Percentiles rank a stretch among this genome's conserved stretches.
These are phyloP conservation scores for Rubroshorea leprosula DNA, from an alignment of 345 rosid genomes.

Conservation along the genomic window DNA sequence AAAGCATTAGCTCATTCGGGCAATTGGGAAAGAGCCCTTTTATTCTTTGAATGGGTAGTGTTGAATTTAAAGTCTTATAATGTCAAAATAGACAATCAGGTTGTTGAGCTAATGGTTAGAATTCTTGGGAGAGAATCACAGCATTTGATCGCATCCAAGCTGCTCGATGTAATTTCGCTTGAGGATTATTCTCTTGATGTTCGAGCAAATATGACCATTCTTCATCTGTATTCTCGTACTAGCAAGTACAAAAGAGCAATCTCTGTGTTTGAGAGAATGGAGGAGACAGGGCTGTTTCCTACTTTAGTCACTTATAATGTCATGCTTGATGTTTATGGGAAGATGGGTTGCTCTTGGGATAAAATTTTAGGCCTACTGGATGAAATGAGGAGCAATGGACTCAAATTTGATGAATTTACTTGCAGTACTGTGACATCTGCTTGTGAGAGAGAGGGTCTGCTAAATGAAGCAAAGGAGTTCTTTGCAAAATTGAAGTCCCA, in stretches of 20 bases:
- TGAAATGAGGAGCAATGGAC: slow-evolving; percentile 58
- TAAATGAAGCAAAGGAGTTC: slow-evolving; percentile 69
- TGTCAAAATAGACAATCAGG: slow-evolving; percentile 45
- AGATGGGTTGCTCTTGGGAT: slow-evolving; percentile 79
- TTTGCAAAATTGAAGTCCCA: slow-evolving; percentile 55
- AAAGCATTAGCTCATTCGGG: slow-evolving; percentile 58
- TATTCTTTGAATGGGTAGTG: slow-evolving; percentile 65
- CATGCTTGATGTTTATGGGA: slow-evolving; percentile 84
- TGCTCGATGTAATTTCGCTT: slow-evolving; percentile 64
- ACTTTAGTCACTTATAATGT: slow-evolving; percentile 86
- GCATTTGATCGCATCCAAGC: slow-evolving; percentile 44
- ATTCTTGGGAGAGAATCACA: slow-evolving; percentile 81
- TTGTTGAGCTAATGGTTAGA: slow-evolving; percentile 52
- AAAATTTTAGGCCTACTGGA: slow-evolving; percentile 56
- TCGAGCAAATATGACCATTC: slow-evolving; percentile 69
- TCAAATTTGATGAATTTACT: slow-evolving; percentile 75
- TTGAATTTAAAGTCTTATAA: slow-evolving; percentile 21
- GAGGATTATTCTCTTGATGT: slow-evolving; percentile 57
- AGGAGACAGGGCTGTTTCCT: slow-evolving; percentile 59
- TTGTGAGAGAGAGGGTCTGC: slow-evolving; percentile 76
- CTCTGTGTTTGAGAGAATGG: slow-evolving; percentile 58
- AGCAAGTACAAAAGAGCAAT: slow-evolving; percentile 62
- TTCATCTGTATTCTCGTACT: slow-evolving; percentile 53
- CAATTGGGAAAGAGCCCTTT: slow-evolving; percentile 63
- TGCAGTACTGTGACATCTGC: slow-evolving; percentile 88